These are phyloP conservation scores for Mycocentrospora acerina DNA, from an alignment of 2,329 filamentous ascomycete genomes.

Conservation along the genomic window DNA sequence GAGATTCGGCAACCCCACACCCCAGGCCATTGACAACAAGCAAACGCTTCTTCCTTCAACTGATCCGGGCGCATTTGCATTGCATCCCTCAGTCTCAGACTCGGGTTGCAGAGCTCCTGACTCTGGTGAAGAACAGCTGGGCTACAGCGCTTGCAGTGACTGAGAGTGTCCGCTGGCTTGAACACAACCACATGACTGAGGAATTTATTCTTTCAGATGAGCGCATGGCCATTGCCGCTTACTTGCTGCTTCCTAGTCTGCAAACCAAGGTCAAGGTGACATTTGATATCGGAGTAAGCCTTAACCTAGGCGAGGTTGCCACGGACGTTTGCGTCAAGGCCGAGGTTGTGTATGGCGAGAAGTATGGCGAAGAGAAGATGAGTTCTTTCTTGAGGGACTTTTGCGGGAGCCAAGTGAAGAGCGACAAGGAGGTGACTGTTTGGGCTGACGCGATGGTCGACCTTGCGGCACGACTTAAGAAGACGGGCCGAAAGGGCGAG, in stretches of 20 bases:
- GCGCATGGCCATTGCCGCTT: constrained; percentile 61
- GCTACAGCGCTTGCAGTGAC: constrained; percentile 62
- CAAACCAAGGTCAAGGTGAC: constrained; percentile 68
- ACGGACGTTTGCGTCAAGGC: constrained; percentile 60
- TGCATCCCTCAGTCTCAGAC: constrained; percentile 61
- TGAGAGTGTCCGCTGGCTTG: constrained; percentile 62
- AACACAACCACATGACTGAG: constrained; percentile 64
- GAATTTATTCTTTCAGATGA: constrained; percentile 66
- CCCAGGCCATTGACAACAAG: constrained; percentile 62
- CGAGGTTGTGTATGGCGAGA: constrained; percentile 73
- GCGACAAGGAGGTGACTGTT: constrained; percentile 32
- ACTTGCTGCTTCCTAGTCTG: constrained; percentile 64
- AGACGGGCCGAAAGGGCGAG: constrained; percentile 48
- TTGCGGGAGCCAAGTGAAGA: constrained; percentile 42
- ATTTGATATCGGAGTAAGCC: constrained; percentile 55
- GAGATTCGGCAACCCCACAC: constrained; percentile 56
- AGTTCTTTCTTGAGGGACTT: constrained; percentile 66
- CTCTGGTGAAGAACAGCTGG: constrained; percentile 65
- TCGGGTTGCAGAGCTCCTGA: constrained; percentile 59
- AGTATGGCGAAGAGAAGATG: constrained; percentile 75
- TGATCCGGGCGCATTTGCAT: constrained; percentile 68
- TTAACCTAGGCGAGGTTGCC: constrained; percentile 49
- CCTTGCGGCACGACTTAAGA: constrained; percentile 46
- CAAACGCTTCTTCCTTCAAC: constrained; percentile 74
- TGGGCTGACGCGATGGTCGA: constrained; percentile 50